Evolutionary conservation across 176 grass and related monocot genomes (phyloP).

Genomic region (Eremochloa ophiuroides): DNA sequence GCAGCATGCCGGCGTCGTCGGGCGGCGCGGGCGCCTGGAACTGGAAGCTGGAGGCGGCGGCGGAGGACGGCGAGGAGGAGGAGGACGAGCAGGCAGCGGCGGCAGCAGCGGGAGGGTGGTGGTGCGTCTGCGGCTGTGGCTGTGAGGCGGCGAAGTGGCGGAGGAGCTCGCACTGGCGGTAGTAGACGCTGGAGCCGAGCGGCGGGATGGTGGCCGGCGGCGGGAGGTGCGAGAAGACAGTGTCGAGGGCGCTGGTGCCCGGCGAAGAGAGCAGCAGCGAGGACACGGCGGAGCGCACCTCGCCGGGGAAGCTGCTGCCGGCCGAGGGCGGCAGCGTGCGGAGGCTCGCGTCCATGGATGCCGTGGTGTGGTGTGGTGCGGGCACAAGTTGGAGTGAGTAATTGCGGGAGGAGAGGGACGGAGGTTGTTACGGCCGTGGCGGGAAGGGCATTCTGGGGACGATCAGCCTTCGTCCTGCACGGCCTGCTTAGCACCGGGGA

Average conservation of each 20-base stretch:
- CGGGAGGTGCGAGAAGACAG: conserved; percentile 73
- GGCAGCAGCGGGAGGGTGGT: background rate
- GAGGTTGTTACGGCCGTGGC: conserved; percentile 20
- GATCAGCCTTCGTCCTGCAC: background rate
- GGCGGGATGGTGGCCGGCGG: conserved; percentile 40
- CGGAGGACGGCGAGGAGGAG: background rate
- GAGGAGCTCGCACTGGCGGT: conserved; percentile 83
- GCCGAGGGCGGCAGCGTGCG: conserved; percentile 25
- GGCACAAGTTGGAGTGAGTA: background rate
- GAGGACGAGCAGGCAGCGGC: background rate
- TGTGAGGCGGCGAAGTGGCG: conserved; percentile 45
- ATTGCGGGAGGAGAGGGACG: background rate
- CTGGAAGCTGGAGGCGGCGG: background rate
- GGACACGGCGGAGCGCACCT: conserved; percentile 53
- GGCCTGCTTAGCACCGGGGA: background rate
- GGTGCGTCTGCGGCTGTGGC: background rate
- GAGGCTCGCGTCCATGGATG: conserved; percentile 38
- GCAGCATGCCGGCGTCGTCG: background rate
- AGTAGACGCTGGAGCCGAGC: conserved; percentile 89
- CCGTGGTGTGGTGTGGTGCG: background rate
- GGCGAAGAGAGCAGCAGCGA: conserved; percentile 56
- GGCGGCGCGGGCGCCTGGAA: background rate
- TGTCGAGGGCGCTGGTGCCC: conserved; percentile 65
- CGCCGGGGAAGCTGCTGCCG: conserved; percentile 33
- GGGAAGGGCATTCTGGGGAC: conserved; percentile 32